phyloP scores from a whole-genome alignment of 257 asterid species.

The Scutellaria galericulata region DNA sequence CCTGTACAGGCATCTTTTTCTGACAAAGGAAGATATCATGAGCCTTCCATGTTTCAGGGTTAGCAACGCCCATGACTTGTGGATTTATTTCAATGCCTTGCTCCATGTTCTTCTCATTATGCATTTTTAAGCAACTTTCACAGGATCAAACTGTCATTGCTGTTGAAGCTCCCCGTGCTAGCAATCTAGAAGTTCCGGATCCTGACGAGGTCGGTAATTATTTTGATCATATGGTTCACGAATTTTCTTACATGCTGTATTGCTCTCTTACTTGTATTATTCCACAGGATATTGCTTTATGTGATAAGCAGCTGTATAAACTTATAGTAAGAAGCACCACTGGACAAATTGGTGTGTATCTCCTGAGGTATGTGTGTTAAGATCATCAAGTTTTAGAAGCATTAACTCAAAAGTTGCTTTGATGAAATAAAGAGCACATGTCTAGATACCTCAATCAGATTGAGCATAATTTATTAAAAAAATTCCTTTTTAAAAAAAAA shows the following conservation, averaged over 20 bases:
- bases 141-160: constrained; percentile 72
- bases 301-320: constrained; percentile 50
- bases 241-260: constrained; percentile 3
- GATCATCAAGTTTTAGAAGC: constrained; percentile 9
- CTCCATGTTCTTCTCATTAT: constrained; percentile 27
- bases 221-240: background rate
- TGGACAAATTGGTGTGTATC: constrained; percentile 67
- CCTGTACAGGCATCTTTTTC: constrained; percentile 63
- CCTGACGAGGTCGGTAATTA: constrained; percentile 69
- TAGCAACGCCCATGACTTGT: constrained; percentile 33
- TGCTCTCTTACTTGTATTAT: constrained; percentile 37
- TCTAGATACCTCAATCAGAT: background rate
- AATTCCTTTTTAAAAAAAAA: background rate
- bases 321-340: constrained; percentile 71
- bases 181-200: constrained; percentile 74
- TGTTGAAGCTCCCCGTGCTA: constrained; percentile 81
- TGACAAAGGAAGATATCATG: constrained; percentile 71
- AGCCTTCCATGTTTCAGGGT: constrained; percentile 69
- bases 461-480: background rate
- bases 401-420: background rate
- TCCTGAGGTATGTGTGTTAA: constrained; percentile 54
- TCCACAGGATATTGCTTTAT: constrained; percentile 54
- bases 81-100: constrained; percentile 14
- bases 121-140: constrained; percentile 28
- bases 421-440: background rate